These are phyloP conservation scores for Cicer chorassanicum DNA, from an alignment of 306 rosid genomes.

Conservation along the genomic window DNA sequence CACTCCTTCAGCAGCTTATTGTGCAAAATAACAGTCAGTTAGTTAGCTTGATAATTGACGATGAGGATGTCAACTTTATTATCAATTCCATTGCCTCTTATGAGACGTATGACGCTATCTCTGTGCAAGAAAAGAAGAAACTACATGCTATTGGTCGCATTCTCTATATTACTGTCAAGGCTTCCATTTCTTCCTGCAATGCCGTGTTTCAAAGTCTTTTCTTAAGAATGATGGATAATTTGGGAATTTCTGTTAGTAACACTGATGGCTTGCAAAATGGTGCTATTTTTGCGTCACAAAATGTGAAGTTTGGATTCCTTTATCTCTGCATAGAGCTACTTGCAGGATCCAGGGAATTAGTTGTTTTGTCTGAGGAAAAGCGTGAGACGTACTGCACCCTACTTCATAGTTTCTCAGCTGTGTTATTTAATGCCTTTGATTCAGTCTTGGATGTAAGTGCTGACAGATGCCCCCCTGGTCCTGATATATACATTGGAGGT, in stretches of 20 bases:
- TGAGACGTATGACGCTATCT: constrained; percentile 56
- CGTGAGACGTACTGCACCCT: constrained; percentile 55
- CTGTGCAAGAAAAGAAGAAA: constrained; percentile 68
- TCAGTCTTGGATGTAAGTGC: constrained; percentile 57
- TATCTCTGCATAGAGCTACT: constrained; percentile 82
- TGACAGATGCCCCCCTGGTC: constrained; percentile 48
- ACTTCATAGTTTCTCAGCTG: constrained; percentile 59
- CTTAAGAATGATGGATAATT: constrained; percentile 57
- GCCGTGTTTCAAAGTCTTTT: constrained; percentile 65
- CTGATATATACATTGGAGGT: constrained; percentile 78
- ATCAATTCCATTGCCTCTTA: constrained; percentile 60
- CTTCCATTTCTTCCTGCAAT: constrained; percentile 72
- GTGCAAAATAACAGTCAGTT: constrained; percentile 63
- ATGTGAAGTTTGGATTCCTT: constrained; percentile 72
- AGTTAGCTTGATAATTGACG: constrained; percentile 64
- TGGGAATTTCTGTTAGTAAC: constrained; percentile 53
- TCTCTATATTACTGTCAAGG: constrained; percentile 60
- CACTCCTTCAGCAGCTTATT: constrained; percentile 72
- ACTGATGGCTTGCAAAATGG: constrained; percentile 45
- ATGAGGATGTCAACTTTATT: constrained; percentile 68
- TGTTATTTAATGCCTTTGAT: constrained; percentile 62
- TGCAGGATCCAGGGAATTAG: constrained; percentile 67
- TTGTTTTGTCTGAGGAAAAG: constrained; percentile 52
- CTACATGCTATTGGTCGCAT: constrained; percentile 74
- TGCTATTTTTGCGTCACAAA: constrained; percentile 39